phyloP scores from a whole-genome alignment of 371 early-diverging fungal genomes.

The Phascolomyces articulosus region DNA sequence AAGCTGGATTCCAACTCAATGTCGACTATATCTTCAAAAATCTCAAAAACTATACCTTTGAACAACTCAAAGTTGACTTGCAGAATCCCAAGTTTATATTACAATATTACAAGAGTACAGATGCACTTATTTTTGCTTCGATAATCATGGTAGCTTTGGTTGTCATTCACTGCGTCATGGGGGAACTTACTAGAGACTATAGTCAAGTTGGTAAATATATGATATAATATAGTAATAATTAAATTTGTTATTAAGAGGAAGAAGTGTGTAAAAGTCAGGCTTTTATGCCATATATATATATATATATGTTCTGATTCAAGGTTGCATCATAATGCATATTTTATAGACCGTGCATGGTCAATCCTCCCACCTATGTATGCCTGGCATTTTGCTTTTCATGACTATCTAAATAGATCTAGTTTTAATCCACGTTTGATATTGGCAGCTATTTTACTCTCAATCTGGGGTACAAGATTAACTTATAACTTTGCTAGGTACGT shows the following conservation, averaged over 20 bases:
- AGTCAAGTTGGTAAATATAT: slow-evolving; percentile 50
- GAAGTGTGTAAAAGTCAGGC: not conserved
- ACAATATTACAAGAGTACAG: slow-evolving; percentile 22
- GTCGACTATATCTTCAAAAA: not conserved
- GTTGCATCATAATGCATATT: no score
- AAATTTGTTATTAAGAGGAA: not conserved
- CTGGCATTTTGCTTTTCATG: slow-evolving; percentile 57
- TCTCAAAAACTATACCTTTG: not conserved
- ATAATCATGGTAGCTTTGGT: slow-evolving; percentile 16
- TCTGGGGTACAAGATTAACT: slow-evolving; percentile 85
- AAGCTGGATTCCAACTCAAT: not conserved
- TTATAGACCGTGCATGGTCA: slow-evolving; percentile 73
- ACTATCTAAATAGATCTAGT: slow-evolving; percentile 28
- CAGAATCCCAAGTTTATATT: slow-evolving; percentile 18
- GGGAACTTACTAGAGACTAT: slow-evolving; percentile 44
- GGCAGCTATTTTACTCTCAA: slow-evolving; percentile 51
- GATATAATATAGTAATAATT: not conserved
- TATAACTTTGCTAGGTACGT: slow-evolving; percentile 71
- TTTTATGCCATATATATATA: no score
- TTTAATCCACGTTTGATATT: slow-evolving; percentile 54
- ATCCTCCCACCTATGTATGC: slow-evolving; percentile 68
- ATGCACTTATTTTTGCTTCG: slow-evolving; percentile 30
- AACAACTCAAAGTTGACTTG: not conserved
- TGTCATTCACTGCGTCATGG: slow-evolving; percentile 28
- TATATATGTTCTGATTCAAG: no score